Percentiles rank a stretch among this genome's conserved stretches.
These are phyloP conservation scores for Nepenthes alata DNA, from an alignment of 179 eudicot genomes.

Conservation along the genomic window DNA sequence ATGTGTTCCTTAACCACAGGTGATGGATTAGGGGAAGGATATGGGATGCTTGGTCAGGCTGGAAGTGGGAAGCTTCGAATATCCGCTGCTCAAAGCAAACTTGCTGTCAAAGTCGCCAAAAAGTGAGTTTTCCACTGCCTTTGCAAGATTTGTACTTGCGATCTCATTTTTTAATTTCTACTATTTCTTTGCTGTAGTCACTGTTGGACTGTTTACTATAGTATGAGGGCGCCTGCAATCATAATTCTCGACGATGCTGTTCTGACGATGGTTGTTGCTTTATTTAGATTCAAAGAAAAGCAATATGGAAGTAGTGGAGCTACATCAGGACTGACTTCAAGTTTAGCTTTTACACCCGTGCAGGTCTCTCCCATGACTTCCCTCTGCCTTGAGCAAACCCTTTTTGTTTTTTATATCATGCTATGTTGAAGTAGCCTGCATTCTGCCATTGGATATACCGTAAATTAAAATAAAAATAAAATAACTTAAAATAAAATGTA, in stretches of 20 bases:
- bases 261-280: not conserved
- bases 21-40: conserved; percentile 97
- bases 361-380: conserved; percentile 40
- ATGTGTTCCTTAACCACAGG: conserved; percentile 31
- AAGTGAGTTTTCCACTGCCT: conserved; percentile 38
- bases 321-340: conserved; percentile 90
- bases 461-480: no score
- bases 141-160: not conserved
- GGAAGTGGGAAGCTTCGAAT: conserved; percentile 89
- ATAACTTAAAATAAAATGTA: no score
- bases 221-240: no score
- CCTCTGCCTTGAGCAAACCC: not conserved
- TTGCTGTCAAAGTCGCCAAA: conserved; percentile 82
- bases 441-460: not conserved
- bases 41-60: conserved; percentile 99
- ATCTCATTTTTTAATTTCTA: not conserved
- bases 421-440: not conserved
- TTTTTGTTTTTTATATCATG: not conserved
- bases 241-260: not conserved
- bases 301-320: conserved; percentile 68
- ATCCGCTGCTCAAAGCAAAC: conserved; percentile 75
- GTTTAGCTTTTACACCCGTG: conserved; percentile 96
- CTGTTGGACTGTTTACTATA: no score
- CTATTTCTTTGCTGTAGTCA: no score
- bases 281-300: conserved; percentile 70